Percentiles rank a stretch among this genome's conserved stretches.
Evolutionary conservation across 192 early-diverging fungal genomes (phyloP).

Genomic region (Fimicolochytrium jonesii): DNA sequence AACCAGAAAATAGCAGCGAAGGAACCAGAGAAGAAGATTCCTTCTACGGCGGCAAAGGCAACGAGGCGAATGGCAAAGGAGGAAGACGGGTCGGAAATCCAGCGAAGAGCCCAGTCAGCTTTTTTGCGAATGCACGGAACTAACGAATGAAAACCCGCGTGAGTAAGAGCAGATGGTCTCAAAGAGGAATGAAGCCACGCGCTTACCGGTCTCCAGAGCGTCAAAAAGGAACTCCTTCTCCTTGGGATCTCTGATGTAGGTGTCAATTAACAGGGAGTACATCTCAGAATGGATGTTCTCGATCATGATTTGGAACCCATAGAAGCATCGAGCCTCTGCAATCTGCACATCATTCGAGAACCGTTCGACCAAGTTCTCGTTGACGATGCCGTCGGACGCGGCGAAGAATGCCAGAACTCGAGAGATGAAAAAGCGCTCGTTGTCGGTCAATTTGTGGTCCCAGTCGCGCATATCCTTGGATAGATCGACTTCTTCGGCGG

Average conservation of each 20-base stretch:
- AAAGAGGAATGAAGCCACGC: no score
- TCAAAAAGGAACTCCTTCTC: slow-evolving; percentile 86
- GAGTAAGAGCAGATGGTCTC: no score
- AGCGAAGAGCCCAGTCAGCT: slow-evolving; percentile 95
- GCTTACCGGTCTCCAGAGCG: slow-evolving; percentile 89
- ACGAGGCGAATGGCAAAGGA: slow-evolving; percentile 89
- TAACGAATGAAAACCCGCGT: slow-evolving; percentile 82
- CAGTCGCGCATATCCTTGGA: slow-evolving; percentile 37
- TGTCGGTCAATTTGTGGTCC: slow-evolving; percentile 71
- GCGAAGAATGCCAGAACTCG: slow-evolving; percentile 86
- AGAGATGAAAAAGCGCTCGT: slow-evolving; percentile 82
- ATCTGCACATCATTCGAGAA: slow-evolving; percentile 87
- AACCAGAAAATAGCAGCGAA: slow-evolving; percentile 99
- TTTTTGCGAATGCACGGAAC: slow-evolving; percentile 94
- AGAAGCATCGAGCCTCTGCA: slow-evolving; percentile 91
- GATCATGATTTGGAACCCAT: slow-evolving; percentile 97
- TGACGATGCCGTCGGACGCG: slow-evolving; percentile 83
- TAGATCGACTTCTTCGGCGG: slow-evolving; percentile 92
- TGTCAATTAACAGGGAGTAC: slow-evolving; percentile 83
- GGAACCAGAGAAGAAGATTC: slow-evolving; percentile 97
- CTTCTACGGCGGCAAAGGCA: slow-evolving; percentile 97
- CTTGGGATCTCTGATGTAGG: slow-evolving; percentile 84
- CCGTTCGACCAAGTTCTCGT: slow-evolving; percentile 80
- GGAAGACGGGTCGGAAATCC: slow-evolving; percentile 76
- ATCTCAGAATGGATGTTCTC: slow-evolving; percentile 95